Base-by-base conservation (phyloP, 2,329 filamentous ascomycete genomes). In the Apiospora arundinis region DNA sequence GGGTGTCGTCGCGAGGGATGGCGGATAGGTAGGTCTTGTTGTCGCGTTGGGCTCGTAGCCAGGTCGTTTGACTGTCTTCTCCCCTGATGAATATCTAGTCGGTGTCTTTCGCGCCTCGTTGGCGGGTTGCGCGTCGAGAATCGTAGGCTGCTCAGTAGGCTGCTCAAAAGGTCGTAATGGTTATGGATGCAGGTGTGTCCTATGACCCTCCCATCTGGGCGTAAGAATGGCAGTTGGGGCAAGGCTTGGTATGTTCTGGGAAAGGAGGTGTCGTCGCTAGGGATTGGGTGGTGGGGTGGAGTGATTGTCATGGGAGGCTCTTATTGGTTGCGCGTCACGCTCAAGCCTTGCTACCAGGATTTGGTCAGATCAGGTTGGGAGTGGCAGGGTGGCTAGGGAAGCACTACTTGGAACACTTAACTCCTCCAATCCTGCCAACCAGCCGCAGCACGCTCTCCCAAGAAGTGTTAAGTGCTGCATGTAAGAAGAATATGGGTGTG, bases 201-300 rank as follows among this genome's bases (percentile, higher is more conserved):
- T 75, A 74, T 78, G 78, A 78, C 77, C 76, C 72, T 71, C 71
- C 70, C 42, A 70, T 63, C 40, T 28, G 69, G 71, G 28, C 67
- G 45, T 49, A 23, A 52, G 70, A 28, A 65, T 60, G 70, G 73
- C 68, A 66, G 67, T 73, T 74, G 74, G 71, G 73, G 72, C 52
- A 73, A 73, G 70, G 68, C 72, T 75, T 76, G 74, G 72, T 72
- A 71, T 71, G 72, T 63, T 44, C 49, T 73, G 69, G 72, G 69
- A 73, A 67, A 66, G 75, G 74, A 76, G 73, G 75, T 78, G 78
- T 78, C 75, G 79, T 79, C 74, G 77, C 73, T 40, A 63, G 52
- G 52, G 28, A 63, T 37, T 63, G 52, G 52, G 52, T 32, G 52
- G 28, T 37, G 28, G 52, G 52, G 52, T 63, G 52, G 52, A 9